phyloP scores from a whole-genome alignment of 73 alveolate genomes.

The Tetrahymena thermophila region DNA sequence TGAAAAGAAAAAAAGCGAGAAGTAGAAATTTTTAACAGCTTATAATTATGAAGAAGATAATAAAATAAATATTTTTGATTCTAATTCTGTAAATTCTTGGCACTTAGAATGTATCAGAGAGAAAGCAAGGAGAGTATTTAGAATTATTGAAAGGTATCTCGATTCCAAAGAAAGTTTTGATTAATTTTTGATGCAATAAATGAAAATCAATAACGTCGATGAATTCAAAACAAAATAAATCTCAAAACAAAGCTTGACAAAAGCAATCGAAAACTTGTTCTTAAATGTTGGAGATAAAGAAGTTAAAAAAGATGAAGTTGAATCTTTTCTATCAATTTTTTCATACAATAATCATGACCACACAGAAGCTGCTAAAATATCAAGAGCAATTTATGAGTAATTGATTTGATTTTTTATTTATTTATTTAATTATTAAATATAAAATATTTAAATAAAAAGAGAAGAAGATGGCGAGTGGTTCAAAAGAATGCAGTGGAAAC shows the following conservation, averaged over 20 bases:
- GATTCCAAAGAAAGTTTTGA: constrained; percentile 11
- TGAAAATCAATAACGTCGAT: not conserved
- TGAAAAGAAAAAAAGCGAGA: not conserved
- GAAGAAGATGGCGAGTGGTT: constrained; percentile 40
- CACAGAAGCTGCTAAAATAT: not conserved
- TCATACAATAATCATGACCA: constrained; percentile 4
- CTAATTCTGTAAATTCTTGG: constrained; percentile 16
- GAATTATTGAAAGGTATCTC: constrained; percentile 13
- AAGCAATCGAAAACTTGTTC: not conserved
- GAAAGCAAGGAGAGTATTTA: constrained; percentile 27
- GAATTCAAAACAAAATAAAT: not conserved
- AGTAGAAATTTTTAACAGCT: not conserved
- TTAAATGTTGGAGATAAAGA: constrained; percentile 26
- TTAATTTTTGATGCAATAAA: not conserved
- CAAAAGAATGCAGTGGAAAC: constrained; percentile 23
- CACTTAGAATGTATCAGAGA: constrained; percentile 18
- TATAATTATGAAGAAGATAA: constrained; percentile 9
- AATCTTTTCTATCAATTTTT: constrained; percentile 19
- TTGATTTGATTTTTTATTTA: not conserved
- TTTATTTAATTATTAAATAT: not conserved
- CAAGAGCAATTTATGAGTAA: not conserved
- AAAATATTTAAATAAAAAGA: not conserved
- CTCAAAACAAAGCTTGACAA: not conserved
- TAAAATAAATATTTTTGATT: constrained; percentile 24
- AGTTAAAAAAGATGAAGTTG: constrained; percentile 12